Evolutionary conservation across 352 stramenopile genomes (phyloP).

Genomic region (Globisporangium parvum): DNA sequence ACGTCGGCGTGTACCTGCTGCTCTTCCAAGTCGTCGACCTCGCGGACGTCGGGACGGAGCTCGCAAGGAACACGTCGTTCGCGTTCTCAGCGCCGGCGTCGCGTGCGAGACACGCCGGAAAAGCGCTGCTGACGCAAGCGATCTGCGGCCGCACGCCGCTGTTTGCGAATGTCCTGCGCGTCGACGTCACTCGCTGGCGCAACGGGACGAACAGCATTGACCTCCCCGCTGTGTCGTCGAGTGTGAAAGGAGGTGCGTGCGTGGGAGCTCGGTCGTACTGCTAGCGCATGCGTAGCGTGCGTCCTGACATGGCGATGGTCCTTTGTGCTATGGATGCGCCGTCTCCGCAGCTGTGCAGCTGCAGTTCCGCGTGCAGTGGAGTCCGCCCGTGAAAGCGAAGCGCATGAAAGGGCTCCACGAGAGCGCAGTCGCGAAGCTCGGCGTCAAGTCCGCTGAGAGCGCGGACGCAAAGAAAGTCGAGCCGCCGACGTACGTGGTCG

Average conservation of each 20-base stretch:
- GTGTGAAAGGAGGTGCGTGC: slow-evolving; percentile 41
- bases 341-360: slow-evolving; percentile 12
- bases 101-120: slow-evolving; percentile 22
- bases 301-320: not conserved
- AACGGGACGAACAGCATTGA: slow-evolving; percentile 46
- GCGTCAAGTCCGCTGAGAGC: slow-evolving; percentile 8
- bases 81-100: slow-evolving; percentile 27
- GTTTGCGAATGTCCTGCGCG: slow-evolving; percentile 56
- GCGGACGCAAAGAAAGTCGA: slow-evolving; percentile 1
- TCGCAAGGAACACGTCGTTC: slow-evolving; percentile 27
- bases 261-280: not conserved
- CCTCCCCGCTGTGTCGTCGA: slow-evolving; percentile 36
- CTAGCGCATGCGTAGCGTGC: not conserved
- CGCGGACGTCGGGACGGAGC: slow-evolving; percentile 32
- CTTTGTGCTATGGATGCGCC: no score
- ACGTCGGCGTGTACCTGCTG: slow-evolving; percentile 42
- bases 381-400: slow-evolving; percentile 13
- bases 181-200: slow-evolving; percentile 40
- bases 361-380: slow-evolving; percentile 18
- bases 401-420: slow-evolving; percentile 17
- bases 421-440: slow-evolving; percentile 13
- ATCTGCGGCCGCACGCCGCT: slow-evolving; percentile 32
- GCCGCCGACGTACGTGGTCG: slow-evolving; percentile 10
- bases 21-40: slow-evolving; percentile 66
- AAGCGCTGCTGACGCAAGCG: slow-evolving; percentile 33